Evolutionary conservation across 257 asterid species (phyloP), one percentile per base, ranked within the genome.

Genomic region (Mentha longifolia): DNA sequence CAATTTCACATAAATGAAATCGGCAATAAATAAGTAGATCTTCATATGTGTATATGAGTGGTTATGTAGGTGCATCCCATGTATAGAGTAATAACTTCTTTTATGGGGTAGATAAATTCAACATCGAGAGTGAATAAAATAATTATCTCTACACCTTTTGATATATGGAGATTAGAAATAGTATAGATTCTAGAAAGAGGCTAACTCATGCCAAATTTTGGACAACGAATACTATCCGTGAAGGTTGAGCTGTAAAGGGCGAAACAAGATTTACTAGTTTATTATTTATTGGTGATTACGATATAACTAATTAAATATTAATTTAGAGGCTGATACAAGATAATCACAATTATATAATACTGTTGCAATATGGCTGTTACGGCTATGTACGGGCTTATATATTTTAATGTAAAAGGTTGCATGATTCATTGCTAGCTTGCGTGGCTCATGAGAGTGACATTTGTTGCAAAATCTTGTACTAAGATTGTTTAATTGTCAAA

Each of bases 321-420:
- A 28, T 2, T n/a, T 72, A 19, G 14, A 50, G 25, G 31, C 15
- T 41, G 28, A 42, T 22, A 37, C 33, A 13, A 76, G 12, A 9
- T 41, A 61, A 20, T 70, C 60, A 4, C 47, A 56, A 67, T 54
- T 56, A 64, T 64, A 41, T 20, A 19, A 0, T 16, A 12, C 16
- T 19, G 39, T 3, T 20, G 45, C 43, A 31, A 1, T 33, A 58
- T 16, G 30, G 73, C 37, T 71, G 71, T 71, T 75, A 62, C 80
- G 83, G 75, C 57, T 55, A 15, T 28, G 78, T 75, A 75, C 76
- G 83, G 79, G 47, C 72, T 50, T 37, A 71, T 54, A 25, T 68
- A 68, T 54, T 46, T 41, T 7, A 67, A 59, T 56, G 39, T 45
- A 17, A 14, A 67, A 54, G 8, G 75, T 39, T 58, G 50, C 74